These are phyloP conservation scores for Penicillium vulpinum DNA, from an alignment of 2,329 filamentous ascomycete species.

Conservation along the genomic window DNA sequence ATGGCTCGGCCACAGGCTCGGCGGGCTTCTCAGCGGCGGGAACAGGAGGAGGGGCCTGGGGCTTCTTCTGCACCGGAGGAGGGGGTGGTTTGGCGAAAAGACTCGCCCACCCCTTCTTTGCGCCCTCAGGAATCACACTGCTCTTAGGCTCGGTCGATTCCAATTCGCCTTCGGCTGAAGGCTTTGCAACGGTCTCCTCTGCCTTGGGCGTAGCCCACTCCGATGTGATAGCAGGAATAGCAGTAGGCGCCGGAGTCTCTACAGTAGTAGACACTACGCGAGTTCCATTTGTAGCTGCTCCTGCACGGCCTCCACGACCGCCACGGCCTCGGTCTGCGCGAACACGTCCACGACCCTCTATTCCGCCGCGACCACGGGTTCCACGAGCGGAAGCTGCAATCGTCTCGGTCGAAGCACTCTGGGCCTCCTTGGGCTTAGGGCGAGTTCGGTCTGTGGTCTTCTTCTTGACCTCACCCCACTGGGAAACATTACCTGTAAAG, in stretches of 20 bases:
- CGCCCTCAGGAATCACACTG: conserved; percentile 39
- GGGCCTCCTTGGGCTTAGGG: conserved; percentile 49
- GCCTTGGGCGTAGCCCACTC: conserved; percentile 4
- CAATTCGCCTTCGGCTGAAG: conserved; percentile 25
- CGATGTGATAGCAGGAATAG: conserved; percentile 10
- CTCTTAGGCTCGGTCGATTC: conserved; percentile 34
- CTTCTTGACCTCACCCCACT: conserved; percentile 56
- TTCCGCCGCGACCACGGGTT: conserved; percentile 49
- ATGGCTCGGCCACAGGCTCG: conserved; percentile 34
- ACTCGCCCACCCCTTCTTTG: conserved; percentile 65
- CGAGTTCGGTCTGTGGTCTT: conserved; percentile 49
- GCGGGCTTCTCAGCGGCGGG: conserved; percentile 28
- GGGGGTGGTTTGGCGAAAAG: conserved; percentile 68
- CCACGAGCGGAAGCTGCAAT: conserved; percentile 38
- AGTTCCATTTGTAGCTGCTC: conserved; percentile 42
- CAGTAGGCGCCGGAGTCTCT: conserved; percentile 21
- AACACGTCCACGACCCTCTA: conserved; percentile 48
- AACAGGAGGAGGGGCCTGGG: conserved; percentile 41
- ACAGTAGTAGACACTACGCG: conserved; percentile 31
- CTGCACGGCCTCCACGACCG: conserved; percentile 48
- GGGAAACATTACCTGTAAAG: conserved; percentile 49
- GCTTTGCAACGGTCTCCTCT: conserved; percentile 25
- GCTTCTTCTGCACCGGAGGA: conserved; percentile 50
- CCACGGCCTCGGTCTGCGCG: conserved; percentile 52
- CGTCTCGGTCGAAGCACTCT: conserved; percentile 36